These are phyloP conservation scores for Oryza meridionalis DNA, from an alignment of 176 grass and related monocot species.

Conservation along the genomic window DNA sequence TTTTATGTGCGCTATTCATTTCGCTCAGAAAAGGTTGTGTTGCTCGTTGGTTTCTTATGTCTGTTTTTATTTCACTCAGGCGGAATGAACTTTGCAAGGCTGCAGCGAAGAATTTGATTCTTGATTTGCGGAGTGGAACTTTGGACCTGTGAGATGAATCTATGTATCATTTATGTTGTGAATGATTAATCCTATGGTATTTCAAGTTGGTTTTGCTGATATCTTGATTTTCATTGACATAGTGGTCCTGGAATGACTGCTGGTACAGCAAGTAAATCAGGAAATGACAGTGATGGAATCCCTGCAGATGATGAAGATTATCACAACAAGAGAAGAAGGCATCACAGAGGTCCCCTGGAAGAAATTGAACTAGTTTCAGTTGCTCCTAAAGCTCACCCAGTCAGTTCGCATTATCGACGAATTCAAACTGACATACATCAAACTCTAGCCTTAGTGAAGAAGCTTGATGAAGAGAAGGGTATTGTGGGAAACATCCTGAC, in stretches of 20 bases:
- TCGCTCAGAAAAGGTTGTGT: not conserved
- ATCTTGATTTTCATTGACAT: constrained; percentile 21
- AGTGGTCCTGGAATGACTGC: constrained; percentile 69
- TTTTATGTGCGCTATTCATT: not conserved
- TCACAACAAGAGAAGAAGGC: constrained; percentile 61
- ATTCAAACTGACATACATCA: constrained; percentile 68
- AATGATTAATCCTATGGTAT: constrained; percentile 15
- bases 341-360: constrained; percentile 57
- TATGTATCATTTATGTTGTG: constrained; percentile 2
- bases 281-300: constrained; percentile 55
- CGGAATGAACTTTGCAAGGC: constrained; percentile 58
- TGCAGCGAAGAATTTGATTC: constrained; percentile 64
- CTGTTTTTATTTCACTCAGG: constrained; percentile 27
- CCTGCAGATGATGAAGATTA: constrained; percentile 69
- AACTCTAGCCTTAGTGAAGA: constrained; percentile 57
- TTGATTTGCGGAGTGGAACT: constrained; percentile 71
- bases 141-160: constrained; percentile 71
- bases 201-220: constrained; percentile 42
- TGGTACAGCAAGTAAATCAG: constrained; percentile 51
- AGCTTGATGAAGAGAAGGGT: constrained; percentile 83
- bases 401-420: constrained; percentile 62
- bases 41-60: not conserved
- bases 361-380: constrained; percentile 46
- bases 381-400: constrained; percentile 68
- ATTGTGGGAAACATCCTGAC: constrained; percentile 67